Evolutionary conservation across 371 early-diverging fungal species (phyloP).

Genomic region (Apophysomyces variabilis): DNA sequence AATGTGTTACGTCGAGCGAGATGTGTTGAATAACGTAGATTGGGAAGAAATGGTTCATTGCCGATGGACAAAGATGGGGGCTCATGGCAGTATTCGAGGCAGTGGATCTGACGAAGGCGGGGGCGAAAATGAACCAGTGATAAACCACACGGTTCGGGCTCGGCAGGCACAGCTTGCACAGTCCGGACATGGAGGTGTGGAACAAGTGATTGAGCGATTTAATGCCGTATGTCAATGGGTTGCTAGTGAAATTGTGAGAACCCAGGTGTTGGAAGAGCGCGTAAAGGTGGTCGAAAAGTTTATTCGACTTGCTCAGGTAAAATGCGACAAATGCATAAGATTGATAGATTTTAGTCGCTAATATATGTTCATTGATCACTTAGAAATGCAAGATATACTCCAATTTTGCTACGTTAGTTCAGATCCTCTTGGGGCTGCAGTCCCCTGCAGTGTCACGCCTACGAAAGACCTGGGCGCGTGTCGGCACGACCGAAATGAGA

Average conservation of each 20-base stretch:
- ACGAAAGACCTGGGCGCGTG: slow-evolving; percentile 63
- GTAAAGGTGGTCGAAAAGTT: slow-evolving; percentile 73
- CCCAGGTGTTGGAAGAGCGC: slow-evolving; percentile 55
- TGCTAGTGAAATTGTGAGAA: slow-evolving; percentile 67
- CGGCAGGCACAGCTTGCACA: slow-evolving; percentile 7
- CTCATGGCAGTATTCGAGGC: background rate
- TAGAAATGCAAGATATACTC: slow-evolving; percentile 67
- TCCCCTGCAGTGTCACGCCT: slow-evolving; percentile 65
- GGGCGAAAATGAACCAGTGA: slow-evolving; percentile 6
- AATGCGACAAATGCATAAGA: no score
- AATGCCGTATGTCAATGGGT: slow-evolving; percentile 78
- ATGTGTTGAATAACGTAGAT: slow-evolving; percentile 50
- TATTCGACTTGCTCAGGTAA: slow-evolving; percentile 73
- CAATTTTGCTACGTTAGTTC: slow-evolving; percentile 69
- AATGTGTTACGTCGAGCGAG: slow-evolving; percentile 64
- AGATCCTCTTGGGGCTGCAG: slow-evolving; percentile 68
- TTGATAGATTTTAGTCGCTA: no score
- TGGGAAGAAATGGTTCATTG: slow-evolving; percentile 72
- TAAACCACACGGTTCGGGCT: slow-evolving; percentile 25
- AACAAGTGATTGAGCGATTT: slow-evolving; percentile 67
- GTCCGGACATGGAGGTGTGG: slow-evolving; percentile 46
- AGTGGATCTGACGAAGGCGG: slow-evolving; percentile 17
- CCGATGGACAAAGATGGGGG: slow-evolving; percentile 61
- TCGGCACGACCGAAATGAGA: slow-evolving; percentile 52
- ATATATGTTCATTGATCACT: background rate